A percentile compares a stretch with the other conserved stretches of the same genome.
Conservation (phyloP, 2,329 filamentous ascomycete species). For the Diplodia seriata region DNA sequence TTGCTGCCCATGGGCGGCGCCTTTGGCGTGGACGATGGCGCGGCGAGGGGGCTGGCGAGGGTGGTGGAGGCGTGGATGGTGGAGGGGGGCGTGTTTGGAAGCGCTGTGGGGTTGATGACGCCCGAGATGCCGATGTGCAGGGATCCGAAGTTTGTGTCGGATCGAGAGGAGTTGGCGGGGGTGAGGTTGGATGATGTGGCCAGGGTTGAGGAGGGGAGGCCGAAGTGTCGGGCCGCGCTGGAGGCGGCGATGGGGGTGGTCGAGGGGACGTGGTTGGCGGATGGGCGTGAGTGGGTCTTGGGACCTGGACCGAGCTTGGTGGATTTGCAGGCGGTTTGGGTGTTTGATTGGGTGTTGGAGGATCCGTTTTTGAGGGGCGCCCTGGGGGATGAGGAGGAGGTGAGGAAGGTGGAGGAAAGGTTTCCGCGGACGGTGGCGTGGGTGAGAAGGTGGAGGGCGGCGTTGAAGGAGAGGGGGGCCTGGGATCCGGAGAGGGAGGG, state of each 20-base stretch:
- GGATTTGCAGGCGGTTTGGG: conserved; percentile 71
- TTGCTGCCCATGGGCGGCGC: neutral
- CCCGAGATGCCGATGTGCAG: conserved; percentile 41
- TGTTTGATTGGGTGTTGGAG: conserved; percentile 66
- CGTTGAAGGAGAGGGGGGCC: neutral
- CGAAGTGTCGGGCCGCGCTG: conserved; percentile 64
- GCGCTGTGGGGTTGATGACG: conserved; percentile 62
- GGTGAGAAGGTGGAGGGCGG: conserved; percentile 7
- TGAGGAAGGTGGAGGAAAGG: neutral
- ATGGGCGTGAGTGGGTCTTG: conserved; percentile 70
- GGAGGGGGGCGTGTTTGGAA: conserved; percentile 62
- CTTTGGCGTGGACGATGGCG: conserved; percentile 19
- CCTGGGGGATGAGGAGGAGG: conserved; percentile 55
- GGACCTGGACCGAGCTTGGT: conserved; percentile 57
- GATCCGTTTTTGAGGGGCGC: conserved; percentile 55
- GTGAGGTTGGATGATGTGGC: conserved; percentile 39
- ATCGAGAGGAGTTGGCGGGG: conserved; percentile 15
- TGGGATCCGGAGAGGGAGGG: conserved; percentile 34
- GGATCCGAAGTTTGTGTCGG: conserved; percentile 26
- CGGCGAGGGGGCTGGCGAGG: conserved; percentile 53
- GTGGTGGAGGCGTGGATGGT: conserved; percentile 63
- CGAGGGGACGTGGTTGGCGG: conserved; percentile 67
- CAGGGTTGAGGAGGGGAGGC: conserved; percentile 52
- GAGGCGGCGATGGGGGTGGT: conserved; percentile 62
- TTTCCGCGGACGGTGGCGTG: conserved; percentile 8